Percentiles rank a stretch among this genome's conserved stretches.
These are phyloP conservation scores for Ensete ventricosum DNA, from an alignment of 176 grass and related monocot genomes.

Conservation along the genomic window DNA sequence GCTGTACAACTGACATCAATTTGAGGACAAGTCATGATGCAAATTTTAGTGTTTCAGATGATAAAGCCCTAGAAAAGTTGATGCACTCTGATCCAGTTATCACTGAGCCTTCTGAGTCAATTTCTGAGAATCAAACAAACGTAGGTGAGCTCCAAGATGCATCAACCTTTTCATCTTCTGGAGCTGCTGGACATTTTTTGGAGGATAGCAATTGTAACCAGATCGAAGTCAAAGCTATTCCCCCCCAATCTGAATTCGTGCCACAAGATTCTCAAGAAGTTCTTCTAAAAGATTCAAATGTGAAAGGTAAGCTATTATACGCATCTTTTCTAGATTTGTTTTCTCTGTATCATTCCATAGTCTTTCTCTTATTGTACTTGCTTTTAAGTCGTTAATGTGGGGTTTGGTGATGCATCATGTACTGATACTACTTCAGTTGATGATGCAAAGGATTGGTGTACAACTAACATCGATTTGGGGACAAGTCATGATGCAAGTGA, in stretches of 20 bases:
- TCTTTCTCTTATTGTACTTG: neutral
- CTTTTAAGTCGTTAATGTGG: neutral
- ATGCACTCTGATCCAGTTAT: conserved; percentile 10
- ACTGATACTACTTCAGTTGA: neutral
- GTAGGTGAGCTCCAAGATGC: neutral
- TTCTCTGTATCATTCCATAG: neutral
- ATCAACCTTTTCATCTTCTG: conserved; percentile 18
- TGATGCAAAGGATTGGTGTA: neutral
- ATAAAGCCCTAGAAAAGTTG: conserved; percentile 17
- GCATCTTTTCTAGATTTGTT: neutral
- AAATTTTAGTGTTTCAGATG: conserved; percentile 7
- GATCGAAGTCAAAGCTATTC: conserved; percentile 13
- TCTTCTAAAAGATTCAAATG: conserved; percentile 21
- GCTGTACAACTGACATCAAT: conserved; percentile 19
- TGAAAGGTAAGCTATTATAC: conserved; percentile 27
- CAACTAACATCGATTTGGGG: conserved; percentile 22
- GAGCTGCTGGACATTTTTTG: conserved; percentile 10
- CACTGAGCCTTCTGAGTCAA: conserved; percentile 30
- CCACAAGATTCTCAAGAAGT: conserved; percentile 12
- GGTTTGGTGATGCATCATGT: neutral
- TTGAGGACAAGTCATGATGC: conserved; percentile 22
- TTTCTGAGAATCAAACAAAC: conserved; percentile 13
- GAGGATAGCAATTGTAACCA: conserved; percentile 24
- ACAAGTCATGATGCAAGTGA: conserved; percentile 26
- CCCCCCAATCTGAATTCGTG: conserved; percentile 13